Base-by-base conservation (phyloP, 2,329 filamentous ascomycete genomes). In the Claviceps capensis region DNA sequence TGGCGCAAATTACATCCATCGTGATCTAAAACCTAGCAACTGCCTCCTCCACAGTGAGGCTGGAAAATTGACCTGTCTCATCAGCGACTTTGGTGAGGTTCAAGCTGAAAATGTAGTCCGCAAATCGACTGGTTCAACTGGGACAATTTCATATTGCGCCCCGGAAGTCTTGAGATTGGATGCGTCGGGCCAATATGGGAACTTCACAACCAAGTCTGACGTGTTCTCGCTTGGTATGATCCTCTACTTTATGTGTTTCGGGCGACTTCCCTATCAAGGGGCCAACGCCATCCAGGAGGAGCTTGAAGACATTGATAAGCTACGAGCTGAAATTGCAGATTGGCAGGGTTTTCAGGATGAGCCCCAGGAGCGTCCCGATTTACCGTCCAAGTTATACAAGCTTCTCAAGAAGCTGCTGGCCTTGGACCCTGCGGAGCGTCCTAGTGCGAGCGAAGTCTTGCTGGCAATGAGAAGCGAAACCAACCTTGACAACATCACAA, bases 141-240 rank as follows among this genome's bases (percentile, higher is more conserved):
- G 93, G 1, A 98, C 93, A 0, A 93, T 98, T 46, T 97, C 91
- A 0, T 98, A 96, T 67, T 98, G 93, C 66, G 93, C 93, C 0
- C 93, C 93, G 0, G 93, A 98, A 67, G 94, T 98, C 0, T 72
- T 98, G 34, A 82, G 78, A 49, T 78, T 78, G 58, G 83, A 82
- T 52, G 69, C 77, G 0, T 75, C 73, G 30, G 91, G 91, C 0
- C 77, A 77, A 1, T 91, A 87, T 60, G 89, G 86, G 7, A 95
- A 97, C 63, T 98, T 98, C 62, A 95, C 89, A 0, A 90, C 88
- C 26, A 98, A 97, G 63, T 96, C 90, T 0, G 93, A 98, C 62
- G 86, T 98, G n/a, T 98, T 98, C 67, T 96, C 90, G 1, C 73
- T 98, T 0, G 93, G 93, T 48, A 96, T 98, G 91, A 97, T 97